Percentiles rank a stretch among this genome's conserved stretches.
phyloP scores from a whole-genome alignment of 495 filamentous ascomycete species.

The Letharia columbiana region DNA sequence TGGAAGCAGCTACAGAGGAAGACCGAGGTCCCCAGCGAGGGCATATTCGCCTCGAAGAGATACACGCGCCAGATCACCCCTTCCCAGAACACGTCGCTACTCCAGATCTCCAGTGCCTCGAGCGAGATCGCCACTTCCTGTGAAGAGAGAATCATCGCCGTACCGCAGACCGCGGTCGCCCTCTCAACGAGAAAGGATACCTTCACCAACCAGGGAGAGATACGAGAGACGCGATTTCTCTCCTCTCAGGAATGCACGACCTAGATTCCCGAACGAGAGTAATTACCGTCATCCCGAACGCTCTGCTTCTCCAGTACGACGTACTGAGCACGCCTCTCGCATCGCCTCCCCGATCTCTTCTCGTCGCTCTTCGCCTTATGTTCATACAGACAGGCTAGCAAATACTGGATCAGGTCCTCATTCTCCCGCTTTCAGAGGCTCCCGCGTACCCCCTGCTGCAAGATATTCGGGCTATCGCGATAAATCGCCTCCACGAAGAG shows the following conservation, averaged over 20 bases:
- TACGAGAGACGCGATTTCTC: conserved; percentile 24
- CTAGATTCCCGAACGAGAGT: conserved; percentile 20
- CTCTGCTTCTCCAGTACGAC: conserved; percentile 24
- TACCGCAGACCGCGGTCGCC: conserved; percentile 26
- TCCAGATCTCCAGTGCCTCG: conserved; percentile 39
- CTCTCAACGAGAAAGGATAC: conserved; percentile 24
- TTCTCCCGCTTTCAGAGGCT: conserved; percentile 26
- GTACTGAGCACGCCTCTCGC: conserved; percentile 30
- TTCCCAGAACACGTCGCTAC: conserved; percentile 30
- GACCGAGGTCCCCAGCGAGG: conserved; percentile 36
- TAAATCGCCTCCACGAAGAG: conserved; percentile 22
- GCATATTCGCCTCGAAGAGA: conserved; percentile 43
- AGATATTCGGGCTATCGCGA: conserved; percentile 18
- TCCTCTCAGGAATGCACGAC: conserved; percentile 20
- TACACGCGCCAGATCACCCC: conserved; percentile 37
- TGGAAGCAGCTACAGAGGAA: conserved; percentile 30
- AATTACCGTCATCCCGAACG: conserved; percentile 23
- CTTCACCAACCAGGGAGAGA: conserved; percentile 20
- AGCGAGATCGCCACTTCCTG: conserved; percentile 30
- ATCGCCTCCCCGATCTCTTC: conserved; percentile 35
- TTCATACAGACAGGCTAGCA: conserved; percentile 28
- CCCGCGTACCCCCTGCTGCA: conserved; percentile 14
- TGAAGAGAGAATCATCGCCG: conserved; percentile 31
- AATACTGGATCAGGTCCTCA: conserved; percentile 24
- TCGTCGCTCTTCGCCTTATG: conserved; percentile 34